Base-by-base conservation (phyloP, 495 filamentous ascomycete species). In the Evernia prunastri region DNA sequence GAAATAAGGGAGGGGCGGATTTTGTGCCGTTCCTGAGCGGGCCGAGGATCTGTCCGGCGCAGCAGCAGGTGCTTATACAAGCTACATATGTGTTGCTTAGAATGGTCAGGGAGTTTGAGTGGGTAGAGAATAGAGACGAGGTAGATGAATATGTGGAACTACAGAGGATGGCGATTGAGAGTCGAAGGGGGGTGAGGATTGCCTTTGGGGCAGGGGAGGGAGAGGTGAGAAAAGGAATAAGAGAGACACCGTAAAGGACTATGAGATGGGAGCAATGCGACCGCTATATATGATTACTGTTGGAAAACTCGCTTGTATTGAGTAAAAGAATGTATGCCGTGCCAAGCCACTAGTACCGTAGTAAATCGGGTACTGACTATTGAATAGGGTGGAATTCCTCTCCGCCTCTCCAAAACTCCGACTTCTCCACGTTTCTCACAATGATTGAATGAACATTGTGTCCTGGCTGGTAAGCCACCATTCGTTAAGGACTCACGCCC, bases 1-100 rank as follows among this genome's bases (percentile, higher is more conserved):
- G 56, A 66, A 73, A 59, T 56, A 75, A 71, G 31, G 70, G 69
- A 49, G 79, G 81, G 2, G 84, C 79, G 77, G 76, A 80, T 15
- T 86, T 78, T 63, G 58, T 86, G 31, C 82, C 82, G 7, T 86
- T 85, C 70, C 78, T 82, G 65, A 79, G 81, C n/a, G 84, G 84
- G 1, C 80, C 83, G 11, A 72, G 83, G 39, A 76, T 80, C 57
- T 86, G 83, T 63, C 71, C 71, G 60, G 59, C 76, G 20, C 72
- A 85, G 72, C 82, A 85, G 66, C 84, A 83, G 67, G 86, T 85
- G 18, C 72, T 87, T 3, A 83, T 80, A 12, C 83, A 88, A 69
- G 80, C 82, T 7, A 75, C 76, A 9, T 88, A 87, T 63, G 75
- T 80, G 3, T 73, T 80, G 64, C 79, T 81, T 23, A 66, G 75